Evolutionary conservation across 2,329 filamentous ascomycete genomes (phyloP).

Genomic region (Hortaea sp.): DNA sequence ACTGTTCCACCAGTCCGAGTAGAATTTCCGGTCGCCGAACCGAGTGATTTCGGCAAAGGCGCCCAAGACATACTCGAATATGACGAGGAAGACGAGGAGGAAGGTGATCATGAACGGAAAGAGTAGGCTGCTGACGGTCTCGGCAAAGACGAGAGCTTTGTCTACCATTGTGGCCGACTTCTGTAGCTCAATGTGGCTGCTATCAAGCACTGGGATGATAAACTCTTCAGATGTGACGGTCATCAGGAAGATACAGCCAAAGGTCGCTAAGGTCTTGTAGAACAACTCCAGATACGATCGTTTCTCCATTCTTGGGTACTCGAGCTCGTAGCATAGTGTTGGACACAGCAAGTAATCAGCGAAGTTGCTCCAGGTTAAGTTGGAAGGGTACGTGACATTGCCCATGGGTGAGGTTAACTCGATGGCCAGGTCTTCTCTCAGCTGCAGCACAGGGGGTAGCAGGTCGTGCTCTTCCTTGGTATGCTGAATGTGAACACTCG

Average conservation of each 20-base stretch:
- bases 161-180: conserved; percentile 38
- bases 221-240: conserved; percentile 90
- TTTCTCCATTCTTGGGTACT: conserved; percentile 73
- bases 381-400: conserved; percentile 78
- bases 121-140: conserved; percentile 81
- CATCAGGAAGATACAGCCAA: conserved; percentile 92
- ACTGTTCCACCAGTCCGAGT: conserved; percentile 62
- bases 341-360: conserved; percentile 82
- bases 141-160: conserved; percentile 67
- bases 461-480: conserved; percentile 32
- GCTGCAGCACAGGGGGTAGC: conserved; percentile 43
- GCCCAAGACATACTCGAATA: conserved; percentile 93
- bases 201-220: conserved; percentile 77
- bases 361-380: conserved; percentile 75
- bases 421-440: conserved; percentile 78
- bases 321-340: conserved; percentile 93
- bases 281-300: conserved; percentile 73
- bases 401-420: conserved; percentile 89
- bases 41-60: conserved; percentile 78
- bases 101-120: conserved; percentile 98
- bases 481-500: conserved; percentile 14
- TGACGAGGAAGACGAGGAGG: conserved; percentile 90
- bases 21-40: conserved; percentile 92
- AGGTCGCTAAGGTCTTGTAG: conserved; percentile 78
- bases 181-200: conserved; percentile 52